Evolutionary conservation across 306 rosid genomes (phyloP).

Genomic region (Cicer judaicum): DNA sequence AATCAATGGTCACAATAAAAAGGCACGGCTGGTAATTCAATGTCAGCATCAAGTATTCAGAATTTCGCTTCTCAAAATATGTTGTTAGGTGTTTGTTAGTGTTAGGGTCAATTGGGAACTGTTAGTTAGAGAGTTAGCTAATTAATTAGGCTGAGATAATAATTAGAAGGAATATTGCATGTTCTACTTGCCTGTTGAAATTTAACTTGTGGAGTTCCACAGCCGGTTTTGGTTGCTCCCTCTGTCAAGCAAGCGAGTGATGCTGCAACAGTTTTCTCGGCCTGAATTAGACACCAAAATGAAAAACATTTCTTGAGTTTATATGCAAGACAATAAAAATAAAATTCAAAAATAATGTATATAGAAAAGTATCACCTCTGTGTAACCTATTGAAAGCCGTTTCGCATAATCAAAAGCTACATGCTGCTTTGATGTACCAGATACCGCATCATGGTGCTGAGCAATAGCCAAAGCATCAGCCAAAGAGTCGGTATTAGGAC

Average conservation of each 20-base stretch:
- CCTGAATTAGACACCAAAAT: slow-evolving; percentile 53
- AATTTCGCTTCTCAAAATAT: slow-evolving; percentile 31
- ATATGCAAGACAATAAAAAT: slow-evolving; percentile 6
- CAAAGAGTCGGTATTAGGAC: slow-evolving; percentile 72
- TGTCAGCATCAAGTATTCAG: slow-evolving; percentile 30
- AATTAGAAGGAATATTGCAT: too few relatives aligned
- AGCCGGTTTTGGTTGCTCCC: slow-evolving; percentile 46
- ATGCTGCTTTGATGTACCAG: slow-evolving; percentile 83
- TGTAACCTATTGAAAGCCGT: slow-evolving; percentile 79
- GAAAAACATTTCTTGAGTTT: slow-evolving; percentile 32
- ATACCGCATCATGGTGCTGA: slow-evolving; percentile 93
- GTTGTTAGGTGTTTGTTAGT: not conserved
- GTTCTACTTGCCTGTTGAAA: slow-evolving; percentile 67
- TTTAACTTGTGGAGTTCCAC: slow-evolving; percentile 46
- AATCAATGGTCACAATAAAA: slow-evolving; percentile 22
- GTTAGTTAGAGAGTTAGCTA: too few relatives aligned
- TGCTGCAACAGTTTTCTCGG: slow-evolving; percentile 70
- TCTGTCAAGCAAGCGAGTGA: slow-evolving; percentile 64
- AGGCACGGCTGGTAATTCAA: slow-evolving; percentile 19
- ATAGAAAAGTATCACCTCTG: slow-evolving; percentile 55
- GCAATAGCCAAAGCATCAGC: slow-evolving; percentile 88
- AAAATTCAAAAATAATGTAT: slow-evolving; percentile 9
- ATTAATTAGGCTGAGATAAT: too few relatives aligned
- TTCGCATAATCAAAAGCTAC: slow-evolving; percentile 85
- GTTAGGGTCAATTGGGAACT: too few relatives aligned